Conservation (phyloP, 495 filamentous ascomycete genomes). For the Penicillium turbatum region DNA sequence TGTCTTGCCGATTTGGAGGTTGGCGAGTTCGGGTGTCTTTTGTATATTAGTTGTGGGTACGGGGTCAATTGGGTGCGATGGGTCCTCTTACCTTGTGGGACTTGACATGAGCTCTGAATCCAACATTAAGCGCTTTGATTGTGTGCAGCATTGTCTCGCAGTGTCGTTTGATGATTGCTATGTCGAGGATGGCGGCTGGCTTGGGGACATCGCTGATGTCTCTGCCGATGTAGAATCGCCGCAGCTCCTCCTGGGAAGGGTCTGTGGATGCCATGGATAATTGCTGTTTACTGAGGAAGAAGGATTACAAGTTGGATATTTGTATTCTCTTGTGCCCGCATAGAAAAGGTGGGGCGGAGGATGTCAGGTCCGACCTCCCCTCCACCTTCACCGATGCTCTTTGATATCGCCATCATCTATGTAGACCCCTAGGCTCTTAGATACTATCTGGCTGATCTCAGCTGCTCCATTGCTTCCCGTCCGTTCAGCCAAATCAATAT, state of each 20-base stretch:
- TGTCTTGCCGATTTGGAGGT: conserved; percentile 68
- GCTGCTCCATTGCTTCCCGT: too few species aligned
- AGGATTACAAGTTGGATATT: background rate
- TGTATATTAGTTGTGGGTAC: background rate
- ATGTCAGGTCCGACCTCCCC: background rate
- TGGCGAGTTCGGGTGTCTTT: conserved; percentile 68
- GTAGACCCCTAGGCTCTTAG: too few species aligned
- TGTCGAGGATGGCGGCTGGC: conserved; percentile 67
- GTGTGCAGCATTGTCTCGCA: conserved; percentile 71
- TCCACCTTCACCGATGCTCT: background rate
- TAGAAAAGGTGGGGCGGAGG: conserved; percentile 8
- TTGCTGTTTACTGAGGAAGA: background rate
- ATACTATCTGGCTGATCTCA: too few species aligned
- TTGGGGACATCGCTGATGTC: conserved; percentile 56
- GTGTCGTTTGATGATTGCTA: conserved; percentile 61
- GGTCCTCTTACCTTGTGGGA: conserved; percentile 66
- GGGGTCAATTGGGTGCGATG: background rate
- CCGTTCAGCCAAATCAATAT: too few species aligned
- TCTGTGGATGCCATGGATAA: conserved; percentile 4
- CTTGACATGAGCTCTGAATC: conserved; percentile 80
- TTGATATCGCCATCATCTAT: background rate
- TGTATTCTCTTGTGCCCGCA: conserved; percentile 1
- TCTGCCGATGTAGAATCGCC: conserved; percentile 56
- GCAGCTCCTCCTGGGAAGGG: conserved; percentile 27
- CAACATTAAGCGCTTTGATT: conserved; percentile 52